These are phyloP conservation scores for Chlorella sp. DNA, from an alignment of 139 green algal species.

Conservation along the genomic window DNA sequence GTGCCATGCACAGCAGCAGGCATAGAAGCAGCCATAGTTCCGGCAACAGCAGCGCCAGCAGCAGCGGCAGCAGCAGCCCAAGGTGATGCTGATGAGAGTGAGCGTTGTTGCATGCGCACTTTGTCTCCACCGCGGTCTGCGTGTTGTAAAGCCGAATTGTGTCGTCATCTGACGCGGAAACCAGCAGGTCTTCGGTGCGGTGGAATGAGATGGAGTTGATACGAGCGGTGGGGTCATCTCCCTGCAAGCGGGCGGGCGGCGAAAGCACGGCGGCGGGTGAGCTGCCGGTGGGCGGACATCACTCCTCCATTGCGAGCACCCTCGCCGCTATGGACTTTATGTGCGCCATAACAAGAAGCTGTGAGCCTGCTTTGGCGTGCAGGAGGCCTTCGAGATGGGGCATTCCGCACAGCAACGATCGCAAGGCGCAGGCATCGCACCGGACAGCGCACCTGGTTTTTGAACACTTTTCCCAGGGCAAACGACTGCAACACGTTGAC, in stretches of 20 bases:
- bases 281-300: background rate
- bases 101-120: background rate
- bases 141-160: slow-evolving; percentile 88
- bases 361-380: too few relatives aligned
- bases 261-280: background rate
- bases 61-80: background rate
- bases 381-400: too few relatives aligned
- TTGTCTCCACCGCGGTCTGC: slow-evolving; percentile 40
- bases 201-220: slow-evolving; percentile 95
- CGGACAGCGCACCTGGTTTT: slow-evolving; percentile 37
- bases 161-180: slow-evolving; percentile 87
- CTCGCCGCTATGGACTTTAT: background rate
- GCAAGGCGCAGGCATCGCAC: too few relatives aligned
- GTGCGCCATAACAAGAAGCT: too few relatives aligned
- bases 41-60: background rate
- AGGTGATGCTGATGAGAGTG: background rate
- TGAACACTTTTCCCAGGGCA: slow-evolving; percentile 62
- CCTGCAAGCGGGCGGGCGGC: background rate
- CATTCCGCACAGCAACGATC: background rate
- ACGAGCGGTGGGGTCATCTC: slow-evolving; percentile 46
- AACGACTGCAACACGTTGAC: slow-evolving; percentile 52
- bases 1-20: too few relatives aligned
- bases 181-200: slow-evolving; percentile 82
- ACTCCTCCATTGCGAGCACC: background rate
- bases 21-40: too few relatives aligned